phyloP scores from a whole-genome alignment of 2,329 filamentous ascomycete species.

The Corinectria fuckeliana region DNA sequence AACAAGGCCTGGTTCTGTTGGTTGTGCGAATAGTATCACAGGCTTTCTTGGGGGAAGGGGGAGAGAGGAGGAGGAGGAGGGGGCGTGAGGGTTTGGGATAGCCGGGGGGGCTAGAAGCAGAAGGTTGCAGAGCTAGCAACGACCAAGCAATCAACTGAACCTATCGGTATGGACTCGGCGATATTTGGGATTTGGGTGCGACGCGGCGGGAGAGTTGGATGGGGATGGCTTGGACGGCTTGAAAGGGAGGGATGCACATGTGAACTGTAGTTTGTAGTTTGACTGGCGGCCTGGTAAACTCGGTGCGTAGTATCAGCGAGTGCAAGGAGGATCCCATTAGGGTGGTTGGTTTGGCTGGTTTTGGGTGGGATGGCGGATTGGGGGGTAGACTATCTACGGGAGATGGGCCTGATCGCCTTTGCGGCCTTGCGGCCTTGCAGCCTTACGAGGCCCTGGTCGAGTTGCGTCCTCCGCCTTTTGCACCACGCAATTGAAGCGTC shows the following conservation, averaged over 20 bases:
- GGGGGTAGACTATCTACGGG: no score
- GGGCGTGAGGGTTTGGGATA: not conserved
- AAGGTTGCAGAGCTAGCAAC: not conserved
- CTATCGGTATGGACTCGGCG: slow-evolving; percentile 16
- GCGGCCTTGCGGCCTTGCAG: slow-evolving; percentile 10
- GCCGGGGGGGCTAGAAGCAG: not conserved
- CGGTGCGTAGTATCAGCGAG: no score
- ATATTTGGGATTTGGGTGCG: slow-evolving; percentile 1
- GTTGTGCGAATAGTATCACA: slow-evolving; percentile 11
- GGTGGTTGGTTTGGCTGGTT: no score
- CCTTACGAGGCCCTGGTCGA: not conserved
- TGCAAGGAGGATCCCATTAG: no score
- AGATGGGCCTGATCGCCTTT: no score
- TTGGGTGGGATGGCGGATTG: not conserved
- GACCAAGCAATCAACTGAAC: not conserved
- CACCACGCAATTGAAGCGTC: slow-evolving; percentile 30
- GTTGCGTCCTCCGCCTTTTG: slow-evolving; percentile 37
- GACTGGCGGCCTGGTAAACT: no score
- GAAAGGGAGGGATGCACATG: not conserved
- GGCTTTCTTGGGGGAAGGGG: not conserved
- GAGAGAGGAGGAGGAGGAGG: not conserved
- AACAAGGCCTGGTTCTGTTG: not conserved
- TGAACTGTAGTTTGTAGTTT: not conserved
- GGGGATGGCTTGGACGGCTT: not conserved
- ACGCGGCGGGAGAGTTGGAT: not conserved